phyloP scores from a whole-genome alignment of 129 eudicot genomes.

The Tagetes erecta region DNA sequence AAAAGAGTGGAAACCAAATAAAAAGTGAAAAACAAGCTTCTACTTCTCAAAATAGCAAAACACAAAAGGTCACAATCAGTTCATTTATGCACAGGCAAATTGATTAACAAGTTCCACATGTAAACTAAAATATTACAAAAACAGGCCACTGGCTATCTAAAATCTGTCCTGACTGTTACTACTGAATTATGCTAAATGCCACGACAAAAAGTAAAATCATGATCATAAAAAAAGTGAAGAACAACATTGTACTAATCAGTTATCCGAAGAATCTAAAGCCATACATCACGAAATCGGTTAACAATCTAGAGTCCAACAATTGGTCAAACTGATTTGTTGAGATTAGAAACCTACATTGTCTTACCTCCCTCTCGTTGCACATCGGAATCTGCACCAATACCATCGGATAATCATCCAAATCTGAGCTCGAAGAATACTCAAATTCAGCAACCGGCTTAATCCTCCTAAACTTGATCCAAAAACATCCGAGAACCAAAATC shows the following conservation, averaged over 20 bases:
- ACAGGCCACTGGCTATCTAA: no score
- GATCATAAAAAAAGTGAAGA: neutral
- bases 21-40: neutral
- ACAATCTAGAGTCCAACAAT: neutral
- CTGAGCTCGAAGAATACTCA: conserved; percentile 37
- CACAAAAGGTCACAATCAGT: no score
- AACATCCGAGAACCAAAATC: conserved; percentile 65
- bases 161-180: no score
- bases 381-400: conserved; percentile 83
- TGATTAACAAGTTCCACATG: no score
- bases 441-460: conserved; percentile 60
- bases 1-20: neutral
- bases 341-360: conserved; percentile 70
- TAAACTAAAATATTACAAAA: no score
- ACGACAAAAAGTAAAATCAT: conserved; percentile 5
- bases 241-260: conserved; percentile 2
- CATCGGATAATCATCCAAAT: conserved; percentile 64
- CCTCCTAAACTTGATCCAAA: conserved; percentile 64
- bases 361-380: conserved; percentile 98
- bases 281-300: neutral
- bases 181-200: neutral
- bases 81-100: no score
- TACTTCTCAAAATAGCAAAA: neutral
- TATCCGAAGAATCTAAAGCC: neutral
- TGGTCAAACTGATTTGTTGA: conserved; percentile 14